A percentile compares a stretch with the other conserved stretches of the same genome.
Evolutionary conservation across 108 stramenopile species (phyloP).

Genomic region (Cyclotella cryptica): DNA sequence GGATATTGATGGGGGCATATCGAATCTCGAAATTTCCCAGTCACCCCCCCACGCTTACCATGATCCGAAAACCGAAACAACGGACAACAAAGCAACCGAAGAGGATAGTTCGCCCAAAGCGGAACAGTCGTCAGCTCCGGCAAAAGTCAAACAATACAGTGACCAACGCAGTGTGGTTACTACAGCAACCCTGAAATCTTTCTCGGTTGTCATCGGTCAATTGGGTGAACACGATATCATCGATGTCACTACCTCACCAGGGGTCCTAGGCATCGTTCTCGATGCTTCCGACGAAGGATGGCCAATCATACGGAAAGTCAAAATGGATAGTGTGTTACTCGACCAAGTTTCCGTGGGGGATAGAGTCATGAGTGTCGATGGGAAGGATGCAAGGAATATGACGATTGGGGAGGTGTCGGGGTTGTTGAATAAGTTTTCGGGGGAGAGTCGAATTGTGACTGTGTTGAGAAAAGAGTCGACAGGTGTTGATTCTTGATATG

Average conservation of each 20-base stretch:
- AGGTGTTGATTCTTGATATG: neutral
- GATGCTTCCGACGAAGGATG: slow-evolving; percentile 72
- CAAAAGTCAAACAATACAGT: neutral
- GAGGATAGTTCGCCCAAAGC: neutral
- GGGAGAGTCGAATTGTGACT: neutral
- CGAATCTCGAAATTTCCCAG: too few species aligned
- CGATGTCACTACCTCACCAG: slow-evolving; percentile 24
- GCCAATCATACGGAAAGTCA: slow-evolving; percentile 74
- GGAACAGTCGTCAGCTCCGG: neutral
- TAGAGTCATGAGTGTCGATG: slow-evolving; percentile 70
- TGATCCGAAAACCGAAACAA: too few species aligned
- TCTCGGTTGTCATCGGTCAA: neutral
- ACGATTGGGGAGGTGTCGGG: slow-evolving; percentile 26
- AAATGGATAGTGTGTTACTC: slow-evolving; percentile 64
- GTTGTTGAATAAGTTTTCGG: slow-evolving; percentile 5
- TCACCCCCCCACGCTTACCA: too few species aligned
- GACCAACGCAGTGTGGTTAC: neutral
- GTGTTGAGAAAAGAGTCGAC: neutral
- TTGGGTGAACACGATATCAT: slow-evolving; percentile 4
- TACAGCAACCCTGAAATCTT: neutral
- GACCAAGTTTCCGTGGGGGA: slow-evolving; percentile 73
- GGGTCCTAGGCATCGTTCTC: slow-evolving; percentile 77
- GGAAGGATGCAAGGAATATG: slow-evolving; percentile 68
- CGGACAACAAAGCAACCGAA: too few species aligned
- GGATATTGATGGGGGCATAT: too few species aligned